These are phyloP conservation scores for Magnusiomyces fungicola DNA, from an alignment of 1,139 yeast species.

Conservation along the genomic window DNA sequence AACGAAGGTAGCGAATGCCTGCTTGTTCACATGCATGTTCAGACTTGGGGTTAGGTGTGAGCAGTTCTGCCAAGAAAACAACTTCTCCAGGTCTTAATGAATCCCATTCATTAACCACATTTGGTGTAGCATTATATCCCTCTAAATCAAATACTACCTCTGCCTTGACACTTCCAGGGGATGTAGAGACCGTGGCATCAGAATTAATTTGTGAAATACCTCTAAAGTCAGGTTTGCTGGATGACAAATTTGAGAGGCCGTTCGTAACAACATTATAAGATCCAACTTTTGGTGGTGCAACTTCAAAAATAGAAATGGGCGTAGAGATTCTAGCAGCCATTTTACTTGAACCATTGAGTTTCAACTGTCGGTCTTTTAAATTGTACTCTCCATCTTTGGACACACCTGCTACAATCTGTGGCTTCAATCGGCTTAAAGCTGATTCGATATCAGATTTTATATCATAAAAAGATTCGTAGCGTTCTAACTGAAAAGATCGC, in stretches of 20 bases:
- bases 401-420: slow-evolving; percentile 13
- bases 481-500: slow-evolving; percentile 24
- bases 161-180: slow-evolving; percentile 11
- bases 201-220: neutral
- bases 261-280: neutral
- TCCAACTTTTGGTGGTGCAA: slow-evolving; percentile 23
- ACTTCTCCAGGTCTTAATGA: slow-evolving; percentile 27
- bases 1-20: slow-evolving; percentile 23
- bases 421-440: slow-evolving; percentile 24
- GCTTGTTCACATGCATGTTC: slow-evolving; percentile 14
- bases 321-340: slow-evolving; percentile 25
- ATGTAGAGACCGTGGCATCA: neutral
- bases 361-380: slow-evolving; percentile 8
- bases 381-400: slow-evolving; percentile 11
- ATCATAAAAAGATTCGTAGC: slow-evolving; percentile 22
- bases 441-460: slow-evolving; percentile 26
- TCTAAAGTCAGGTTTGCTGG: neutral
- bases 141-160: slow-evolving; percentile 11
- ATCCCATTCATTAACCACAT: slow-evolving; percentile 31
- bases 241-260: neutral
- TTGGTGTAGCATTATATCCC: slow-evolving; percentile 21
- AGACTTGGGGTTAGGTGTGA: slow-evolving; percentile 13
- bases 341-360: slow-evolving; percentile 29
- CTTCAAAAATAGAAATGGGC: slow-evolving; percentile 23
- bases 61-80: slow-evolving; percentile 26